Percentiles rank a stretch among this genome's conserved stretches.
These are phyloP conservation scores for Trametes punicea DNA, from an alignment of 768 basidiomycete genomes.

Conservation along the genomic window DNA sequence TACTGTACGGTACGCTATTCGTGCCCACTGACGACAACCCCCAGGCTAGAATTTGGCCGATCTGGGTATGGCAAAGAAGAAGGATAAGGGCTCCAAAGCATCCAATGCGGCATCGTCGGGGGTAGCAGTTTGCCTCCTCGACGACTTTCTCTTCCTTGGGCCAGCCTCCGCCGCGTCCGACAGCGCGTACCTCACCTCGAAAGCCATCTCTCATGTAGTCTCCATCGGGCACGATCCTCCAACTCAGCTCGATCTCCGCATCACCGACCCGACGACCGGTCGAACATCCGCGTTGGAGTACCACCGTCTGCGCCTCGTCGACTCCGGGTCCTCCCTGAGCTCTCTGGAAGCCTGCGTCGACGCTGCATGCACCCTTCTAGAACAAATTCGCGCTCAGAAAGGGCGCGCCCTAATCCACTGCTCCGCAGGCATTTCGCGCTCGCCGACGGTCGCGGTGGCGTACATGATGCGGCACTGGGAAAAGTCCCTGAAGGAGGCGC, in stretches of 20 bases:
- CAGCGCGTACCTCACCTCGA: slow-evolving; percentile 31
- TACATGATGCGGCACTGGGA: slow-evolving; percentile 38
- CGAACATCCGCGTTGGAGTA: slow-evolving; percentile 30
- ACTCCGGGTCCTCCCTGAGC: slow-evolving; percentile 28
- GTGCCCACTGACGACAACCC: too few species aligned
- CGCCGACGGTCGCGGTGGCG: slow-evolving; percentile 39
- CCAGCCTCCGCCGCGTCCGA: slow-evolving; percentile 40
- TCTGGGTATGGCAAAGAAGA: neutral
- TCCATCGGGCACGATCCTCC: slow-evolving; percentile 39
- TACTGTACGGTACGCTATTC: too few species aligned
- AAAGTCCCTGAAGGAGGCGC: slow-evolving; percentile 38
- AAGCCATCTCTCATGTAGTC: slow-evolving; percentile 39
- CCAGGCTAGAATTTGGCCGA: too few species aligned
- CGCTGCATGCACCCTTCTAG: slow-evolving; percentile 6
- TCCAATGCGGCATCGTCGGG: neutral
- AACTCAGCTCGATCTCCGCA: slow-evolving; percentile 19
- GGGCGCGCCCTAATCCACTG: slow-evolving; percentile 42
- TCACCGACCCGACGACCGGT: neutral
- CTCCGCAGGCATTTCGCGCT: slow-evolving; percentile 44
- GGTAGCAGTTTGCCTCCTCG: slow-evolving; percentile 23
- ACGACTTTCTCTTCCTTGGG: slow-evolving; percentile 32
- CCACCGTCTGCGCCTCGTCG: slow-evolving; percentile 37
- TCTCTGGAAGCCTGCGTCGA: slow-evolving; percentile 35
- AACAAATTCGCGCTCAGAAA: slow-evolving; percentile 15
- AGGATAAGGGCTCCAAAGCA: neutral